These are phyloP conservation scores for Metschnikowia arizonensis DNA, from an alignment of 805 yeast species.

Conservation along the genomic window DNA sequence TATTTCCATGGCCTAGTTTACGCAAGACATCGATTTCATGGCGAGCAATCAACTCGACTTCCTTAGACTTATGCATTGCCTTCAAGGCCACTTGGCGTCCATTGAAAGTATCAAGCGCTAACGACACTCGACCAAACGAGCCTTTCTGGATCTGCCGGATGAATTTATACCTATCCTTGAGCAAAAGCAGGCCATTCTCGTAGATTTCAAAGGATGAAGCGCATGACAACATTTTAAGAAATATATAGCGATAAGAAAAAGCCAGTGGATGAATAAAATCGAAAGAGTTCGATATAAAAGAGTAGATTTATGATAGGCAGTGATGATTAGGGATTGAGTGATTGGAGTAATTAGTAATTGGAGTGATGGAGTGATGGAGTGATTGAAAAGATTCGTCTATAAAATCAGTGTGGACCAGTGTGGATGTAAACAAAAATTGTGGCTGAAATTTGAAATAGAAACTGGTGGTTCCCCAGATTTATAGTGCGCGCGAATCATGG, in stretches of 20 bases:
- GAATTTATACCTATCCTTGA: slow-evolving; percentile 41
- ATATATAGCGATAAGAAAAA: too few relatives aligned
- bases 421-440: too few relatives aligned
- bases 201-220: slow-evolving; percentile 23
- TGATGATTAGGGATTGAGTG: too few relatives aligned
- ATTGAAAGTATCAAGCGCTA: slow-evolving; percentile 40
- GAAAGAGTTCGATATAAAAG: too few relatives aligned
- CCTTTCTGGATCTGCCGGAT: slow-evolving; percentile 50
- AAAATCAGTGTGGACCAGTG: too few relatives aligned
- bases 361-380: too few relatives aligned
- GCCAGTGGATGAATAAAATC: too few relatives aligned
- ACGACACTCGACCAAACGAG: slow-evolving; percentile 57
- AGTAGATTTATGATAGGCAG: too few relatives aligned
- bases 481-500: slow-evolving; percentile 5
- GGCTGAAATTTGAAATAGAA: not conserved
- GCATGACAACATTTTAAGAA: too few relatives aligned
- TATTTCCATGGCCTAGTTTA: slow-evolving; percentile 39
- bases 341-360: too few relatives aligned
- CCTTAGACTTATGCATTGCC: slow-evolving; percentile 43
- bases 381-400: not conserved
- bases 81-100: slow-evolving; percentile 48
- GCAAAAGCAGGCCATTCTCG: slow-evolving; percentile 31
- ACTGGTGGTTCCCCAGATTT: slow-evolving; percentile 1
- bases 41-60: slow-evolving; percentile 45
- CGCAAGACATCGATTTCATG: slow-evolving; percentile 48